Base-by-base conservation (phyloP, 768 basidiomycete genomes). In the Dacryopinax spathularia region DNA sequence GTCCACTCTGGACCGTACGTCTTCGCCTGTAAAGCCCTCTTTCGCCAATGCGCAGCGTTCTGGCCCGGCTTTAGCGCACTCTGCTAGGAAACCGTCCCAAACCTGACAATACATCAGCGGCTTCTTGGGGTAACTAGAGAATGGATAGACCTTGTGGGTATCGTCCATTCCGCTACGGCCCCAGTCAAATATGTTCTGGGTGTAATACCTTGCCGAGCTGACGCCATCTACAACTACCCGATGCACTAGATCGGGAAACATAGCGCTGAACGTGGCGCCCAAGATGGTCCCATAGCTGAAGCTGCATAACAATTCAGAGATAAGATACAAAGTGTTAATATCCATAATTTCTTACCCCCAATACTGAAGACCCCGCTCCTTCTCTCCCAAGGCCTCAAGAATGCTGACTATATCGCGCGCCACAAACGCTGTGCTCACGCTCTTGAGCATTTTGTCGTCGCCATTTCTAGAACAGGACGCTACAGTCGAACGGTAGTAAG, bases 181-280 rank as follows among this genome's bases (percentile, higher is more conserved):
- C 43, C 43, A 44, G 9, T 44, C 43, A 22, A 44, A 44, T 9
- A 44, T 12, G n/a, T 44, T 22, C 22, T 44, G 10, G 43, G 13
- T 7, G 22, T 44, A 44, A 20, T 44, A 22, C 7, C 13, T 9
- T 7, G 43, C 62, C 31, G 43, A 31, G 12, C 33, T 43, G 9
- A 63, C 62, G 31, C 62, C 62, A 63, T 63, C 62, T 13, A 63
- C 25, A 18, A 63, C 41, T 41, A 63, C 48, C 5, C 37, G 62
- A 9, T 43, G 39, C 25, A 63, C 41, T 41, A 43, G 29, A 10
- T 34, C 39, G 2, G 62, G 62, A 29, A 43, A 48, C 39, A 63
- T 63, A 7, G 39, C 62, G 15, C 39, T 41, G 33, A 63, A 63
- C 12, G 39, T 33, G 20, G 39, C 39, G 7, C 62, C 62, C 10